phyloP scores from a whole-genome alignment of 2,329 filamentous ascomycete genomes.

The Teratosphaeria destructans region DNA sequence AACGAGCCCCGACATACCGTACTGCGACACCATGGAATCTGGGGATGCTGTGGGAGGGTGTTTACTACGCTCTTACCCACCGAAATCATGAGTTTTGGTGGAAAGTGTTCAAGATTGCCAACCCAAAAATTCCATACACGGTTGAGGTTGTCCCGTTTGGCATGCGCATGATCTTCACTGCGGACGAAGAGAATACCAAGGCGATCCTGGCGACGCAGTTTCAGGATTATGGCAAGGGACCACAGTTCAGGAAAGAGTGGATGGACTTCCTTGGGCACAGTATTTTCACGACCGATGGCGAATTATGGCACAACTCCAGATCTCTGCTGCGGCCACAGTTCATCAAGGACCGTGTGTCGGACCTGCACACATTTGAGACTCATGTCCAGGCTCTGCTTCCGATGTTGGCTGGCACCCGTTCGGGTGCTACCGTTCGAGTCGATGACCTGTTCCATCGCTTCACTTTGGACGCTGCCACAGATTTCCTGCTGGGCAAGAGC shows the following conservation, averaged over 20 bases:
- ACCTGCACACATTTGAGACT: constrained; percentile 69
- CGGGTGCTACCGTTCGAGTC: constrained; percentile 52
- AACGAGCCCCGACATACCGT: constrained; percentile 32
- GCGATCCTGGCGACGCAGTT: constrained; percentile 84
- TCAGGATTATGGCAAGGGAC: constrained; percentile 71
- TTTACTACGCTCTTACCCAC: constrained; percentile 39
- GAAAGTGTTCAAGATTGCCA: constrained; percentile 37
- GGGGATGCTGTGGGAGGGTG: constrained; percentile 51
- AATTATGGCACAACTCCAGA: constrained; percentile 69
- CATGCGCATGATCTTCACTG: constrained; percentile 60
- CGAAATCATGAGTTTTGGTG: constrained; percentile 54
- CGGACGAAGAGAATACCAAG: constrained; percentile 83
- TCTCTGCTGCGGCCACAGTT: constrained; percentile 79
- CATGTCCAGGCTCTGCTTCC: constrained; percentile 66
- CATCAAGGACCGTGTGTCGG: constrained; percentile 70
- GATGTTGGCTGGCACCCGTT: constrained; percentile 38
- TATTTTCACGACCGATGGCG: constrained; percentile 64
- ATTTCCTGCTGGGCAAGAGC: constrained; percentile 73
- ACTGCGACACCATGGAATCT: constrained; percentile 43
- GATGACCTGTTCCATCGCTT: constrained; percentile 73
- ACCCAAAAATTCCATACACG: constrained; percentile 41
- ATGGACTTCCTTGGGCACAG: constrained; percentile 63
- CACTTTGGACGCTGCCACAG: constrained; percentile 74
- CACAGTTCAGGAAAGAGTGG: constrained; percentile 65
- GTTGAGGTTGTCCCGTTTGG: constrained; percentile 48